A percentile compares a stretch with the other conserved stretches of the same genome.
Conservation (phyloP, 257 asterid genomes). For the Solanum neorickii region DNA sequence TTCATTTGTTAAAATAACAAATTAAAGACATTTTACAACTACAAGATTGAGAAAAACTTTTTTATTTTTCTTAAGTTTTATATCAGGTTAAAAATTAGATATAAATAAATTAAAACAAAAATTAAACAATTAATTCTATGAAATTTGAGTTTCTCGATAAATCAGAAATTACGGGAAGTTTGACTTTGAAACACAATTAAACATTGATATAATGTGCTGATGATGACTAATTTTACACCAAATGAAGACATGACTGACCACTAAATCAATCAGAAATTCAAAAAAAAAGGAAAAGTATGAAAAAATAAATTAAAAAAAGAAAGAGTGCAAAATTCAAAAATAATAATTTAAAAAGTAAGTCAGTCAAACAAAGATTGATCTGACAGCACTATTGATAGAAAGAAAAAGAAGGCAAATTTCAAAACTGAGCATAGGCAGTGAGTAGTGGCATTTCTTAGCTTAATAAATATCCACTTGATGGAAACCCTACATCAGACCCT, state of each 20-base stretch:
- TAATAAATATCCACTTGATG: slow-evolving; percentile 3
- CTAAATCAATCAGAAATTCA: not conserved
- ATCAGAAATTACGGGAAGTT: not conserved
- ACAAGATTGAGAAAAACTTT: not conserved
- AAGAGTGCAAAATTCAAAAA: not conserved
- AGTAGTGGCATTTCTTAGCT: not conserved
- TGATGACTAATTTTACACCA: not conserved
- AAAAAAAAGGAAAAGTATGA: not conserved
- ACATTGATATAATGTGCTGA: not conserved
- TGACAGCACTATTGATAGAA: not conserved
- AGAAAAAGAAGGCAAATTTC: not conserved
- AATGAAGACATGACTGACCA: not conserved
- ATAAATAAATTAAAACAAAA: not conserved
- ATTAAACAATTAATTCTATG: not conserved
- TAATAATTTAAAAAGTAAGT: not conserved
- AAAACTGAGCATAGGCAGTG: not conserved
- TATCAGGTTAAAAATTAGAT: not conserved
- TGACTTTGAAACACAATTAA: not conserved
- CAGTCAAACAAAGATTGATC: not conserved
- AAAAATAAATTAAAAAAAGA: too few species aligned
- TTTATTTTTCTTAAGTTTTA: not conserved
- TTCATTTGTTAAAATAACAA: not conserved
- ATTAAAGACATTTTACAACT: not conserved
- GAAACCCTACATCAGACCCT: not conserved
- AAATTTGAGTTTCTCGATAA: not conserved